Conservation (phyloP, 108 stramenopile species). For the Discostella stelligeroides region DNA sequence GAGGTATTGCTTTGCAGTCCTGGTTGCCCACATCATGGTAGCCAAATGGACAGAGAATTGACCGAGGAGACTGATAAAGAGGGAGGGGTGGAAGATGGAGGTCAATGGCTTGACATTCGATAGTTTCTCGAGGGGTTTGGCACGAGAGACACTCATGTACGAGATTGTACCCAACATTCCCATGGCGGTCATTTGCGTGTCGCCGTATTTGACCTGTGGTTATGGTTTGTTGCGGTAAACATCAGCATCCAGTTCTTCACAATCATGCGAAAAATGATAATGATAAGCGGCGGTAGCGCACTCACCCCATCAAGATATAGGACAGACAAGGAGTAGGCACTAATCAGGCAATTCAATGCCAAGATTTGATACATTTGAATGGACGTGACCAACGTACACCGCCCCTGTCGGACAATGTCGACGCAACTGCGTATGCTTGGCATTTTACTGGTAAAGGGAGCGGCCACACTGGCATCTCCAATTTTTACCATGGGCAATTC, state of each 20-base stretch:
- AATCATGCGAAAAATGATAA: background rate
- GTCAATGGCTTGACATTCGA: constrained; percentile 91
- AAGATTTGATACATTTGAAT: constrained; percentile 97
- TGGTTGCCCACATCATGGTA: constrained; percentile 88
- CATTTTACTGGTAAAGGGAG: constrained; percentile 97
- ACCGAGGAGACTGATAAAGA: constrained; percentile 92
- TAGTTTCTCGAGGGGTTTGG: constrained; percentile 93
- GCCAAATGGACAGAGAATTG: constrained; percentile 91
- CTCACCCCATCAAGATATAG: constrained; percentile 93
- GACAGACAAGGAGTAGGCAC: constrained; percentile 94
- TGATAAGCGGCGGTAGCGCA: background rate
- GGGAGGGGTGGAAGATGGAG: constrained; percentile 94
- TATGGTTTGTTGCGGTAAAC: too few relatives aligned
- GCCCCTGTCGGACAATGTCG: constrained; percentile 95
- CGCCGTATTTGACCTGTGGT: constrained; percentile 84
- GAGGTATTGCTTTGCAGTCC: constrained; percentile 75
- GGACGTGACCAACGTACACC: constrained; percentile 89
- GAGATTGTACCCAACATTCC: constrained; percentile 91
- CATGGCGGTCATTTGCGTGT: constrained; percentile 96
- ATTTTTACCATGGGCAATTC: constrained; percentile 92
- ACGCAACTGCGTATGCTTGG: constrained; percentile 95
- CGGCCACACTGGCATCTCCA: constrained; percentile 96
- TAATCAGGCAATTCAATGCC: constrained; percentile 95
- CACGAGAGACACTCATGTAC: constrained; percentile 93
- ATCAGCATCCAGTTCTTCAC: background rate